A percentile compares a stretch with the other conserved stretches of the same genome.
phyloP scores from a whole-genome alignment of 1,139 yeast genomes.

The Candida glucosophila region DNA sequence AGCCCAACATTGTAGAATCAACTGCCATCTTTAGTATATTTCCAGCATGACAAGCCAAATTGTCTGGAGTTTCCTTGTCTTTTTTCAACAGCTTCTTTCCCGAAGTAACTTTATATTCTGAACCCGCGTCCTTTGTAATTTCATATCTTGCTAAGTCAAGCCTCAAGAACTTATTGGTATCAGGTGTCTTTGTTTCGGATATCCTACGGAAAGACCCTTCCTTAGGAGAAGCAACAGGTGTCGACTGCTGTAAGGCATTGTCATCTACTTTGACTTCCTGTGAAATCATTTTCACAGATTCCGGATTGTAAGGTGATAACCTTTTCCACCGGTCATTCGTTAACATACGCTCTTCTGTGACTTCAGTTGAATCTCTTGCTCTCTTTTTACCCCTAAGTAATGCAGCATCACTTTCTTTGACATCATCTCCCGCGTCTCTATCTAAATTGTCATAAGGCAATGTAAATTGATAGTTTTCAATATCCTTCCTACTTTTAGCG shows the following conservation, averaged over 20 bases:
- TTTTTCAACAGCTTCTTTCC: not conserved
- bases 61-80: slow-evolving; percentile 9
- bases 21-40: slow-evolving; percentile 42
- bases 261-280: too few relatives aligned
- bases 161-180: slow-evolving; percentile 7
- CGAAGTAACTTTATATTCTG: not conserved
- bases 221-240: slow-evolving; percentile 18
- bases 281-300: too few relatives aligned
- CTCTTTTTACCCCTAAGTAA: too few relatives aligned
- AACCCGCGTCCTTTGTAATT: not conserved
- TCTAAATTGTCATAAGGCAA: too few relatives aligned
- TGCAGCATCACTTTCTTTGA: too few relatives aligned
- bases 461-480: slow-evolving; percentile 11
- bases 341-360: too few relatives aligned
- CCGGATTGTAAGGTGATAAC: too few relatives aligned
- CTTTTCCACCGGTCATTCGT: too few relatives aligned
- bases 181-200: slow-evolving; percentile 6
- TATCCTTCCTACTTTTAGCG: slow-evolving; percentile 11
- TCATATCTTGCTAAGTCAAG: slow-evolving; percentile 12
- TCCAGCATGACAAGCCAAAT: slow-evolving; percentile 41
- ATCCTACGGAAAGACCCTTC: slow-evolving; percentile 7
- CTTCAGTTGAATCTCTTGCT: too few relatives aligned
- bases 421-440: too few relatives aligned
- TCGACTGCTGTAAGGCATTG: slow-evolving; percentile 7
- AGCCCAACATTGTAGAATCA: slow-evolving; percentile 40